phyloP scores from a whole-genome alignment of 164 flowering plant genomes.

The Echeveria elegans region DNA sequence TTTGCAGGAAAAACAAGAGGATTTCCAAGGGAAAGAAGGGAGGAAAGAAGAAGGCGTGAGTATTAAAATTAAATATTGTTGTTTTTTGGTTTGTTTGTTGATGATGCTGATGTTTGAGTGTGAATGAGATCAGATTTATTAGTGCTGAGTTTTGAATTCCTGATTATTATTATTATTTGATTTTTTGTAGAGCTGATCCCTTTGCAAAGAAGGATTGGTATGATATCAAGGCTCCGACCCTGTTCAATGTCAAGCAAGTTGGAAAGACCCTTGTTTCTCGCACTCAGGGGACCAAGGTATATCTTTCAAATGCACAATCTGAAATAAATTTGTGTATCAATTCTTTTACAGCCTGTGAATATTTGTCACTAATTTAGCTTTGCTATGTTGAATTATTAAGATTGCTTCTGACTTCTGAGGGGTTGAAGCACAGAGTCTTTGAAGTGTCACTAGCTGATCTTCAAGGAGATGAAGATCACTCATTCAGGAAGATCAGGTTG shows the following conservation, averaged over 20 bases:
- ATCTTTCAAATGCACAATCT: too few species aligned
- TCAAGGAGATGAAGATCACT: not conserved
- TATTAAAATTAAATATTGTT: too few species aligned
- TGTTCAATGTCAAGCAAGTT: not conserved
- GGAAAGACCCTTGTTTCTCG: not conserved
- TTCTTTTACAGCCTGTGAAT: too few species aligned
- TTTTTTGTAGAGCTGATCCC: not conserved
- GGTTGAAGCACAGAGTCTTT: not conserved
- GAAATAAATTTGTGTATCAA: too few species aligned
- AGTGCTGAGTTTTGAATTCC: too few species aligned
- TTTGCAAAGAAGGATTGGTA: not conserved
- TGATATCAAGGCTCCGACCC: not conserved
- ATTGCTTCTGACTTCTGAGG: conserved; percentile 1
- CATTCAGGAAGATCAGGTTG: not conserved
- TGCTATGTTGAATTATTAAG: not conserved
- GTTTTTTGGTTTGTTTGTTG: too few species aligned
- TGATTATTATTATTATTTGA: too few species aligned
- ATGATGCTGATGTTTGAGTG: not conserved
- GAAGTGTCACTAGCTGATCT: not conserved
- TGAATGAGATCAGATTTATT: not conserved
- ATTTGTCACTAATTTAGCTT: too few species aligned
- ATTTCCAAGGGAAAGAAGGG: not conserved
- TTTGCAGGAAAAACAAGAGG: not conserved
- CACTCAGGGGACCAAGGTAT: not conserved
- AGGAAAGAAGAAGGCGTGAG: conserved; percentile 1